A percentile compares a stretch with the other conserved stretches of the same genome.
Evolutionary conservation across 495 filamentous ascomycete species (phyloP).

Genomic region (Cercophora sp.): DNA sequence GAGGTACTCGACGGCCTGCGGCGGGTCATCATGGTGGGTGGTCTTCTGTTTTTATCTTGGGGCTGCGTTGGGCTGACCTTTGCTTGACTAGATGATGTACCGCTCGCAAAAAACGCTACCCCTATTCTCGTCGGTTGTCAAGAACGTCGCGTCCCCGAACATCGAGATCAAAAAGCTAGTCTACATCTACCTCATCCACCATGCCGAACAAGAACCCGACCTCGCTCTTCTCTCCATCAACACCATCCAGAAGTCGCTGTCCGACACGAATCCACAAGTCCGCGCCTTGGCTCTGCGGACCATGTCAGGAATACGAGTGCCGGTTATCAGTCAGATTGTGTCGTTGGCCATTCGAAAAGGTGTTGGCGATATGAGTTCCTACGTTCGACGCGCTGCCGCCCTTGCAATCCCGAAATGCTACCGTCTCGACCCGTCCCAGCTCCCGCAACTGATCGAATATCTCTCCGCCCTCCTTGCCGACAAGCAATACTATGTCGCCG

Average conservation of each 20-base stretch:
- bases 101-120: conserved; percentile 73
- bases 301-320: conserved; percentile 94
- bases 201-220: conserved; percentile 93
- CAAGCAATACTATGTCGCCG: conserved; percentile 90
- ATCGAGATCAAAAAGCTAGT: conserved; percentile 96
- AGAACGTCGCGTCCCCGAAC: conserved; percentile 88
- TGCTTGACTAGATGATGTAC: conserved; percentile 76
- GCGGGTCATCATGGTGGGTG: conserved; percentile 77
- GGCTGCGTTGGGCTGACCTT: conserved; percentile 10
- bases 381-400: conserved; percentile 88
- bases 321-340: conserved; percentile 99
- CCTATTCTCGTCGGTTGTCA: conserved; percentile 92
- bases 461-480: conserved; percentile 74
- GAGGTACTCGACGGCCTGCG: conserved; percentile 91
- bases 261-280: conserved; percentile 83
- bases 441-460: conserved; percentile 80
- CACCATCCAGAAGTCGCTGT: conserved; percentile 94
- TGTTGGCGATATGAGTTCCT: conserved; percentile 86
- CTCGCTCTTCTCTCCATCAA: conserved; percentile 95
- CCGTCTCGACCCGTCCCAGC: conserved; percentile 78
- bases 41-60: neutral
- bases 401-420: conserved; percentile 98
- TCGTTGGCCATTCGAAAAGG: conserved; percentile 90
- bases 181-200: conserved; percentile 93
- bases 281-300: conserved; percentile 86